phyloP scores from a whole-genome alignment of 1,139 yeast species.

The Geotrichum aggregatum region DNA sequence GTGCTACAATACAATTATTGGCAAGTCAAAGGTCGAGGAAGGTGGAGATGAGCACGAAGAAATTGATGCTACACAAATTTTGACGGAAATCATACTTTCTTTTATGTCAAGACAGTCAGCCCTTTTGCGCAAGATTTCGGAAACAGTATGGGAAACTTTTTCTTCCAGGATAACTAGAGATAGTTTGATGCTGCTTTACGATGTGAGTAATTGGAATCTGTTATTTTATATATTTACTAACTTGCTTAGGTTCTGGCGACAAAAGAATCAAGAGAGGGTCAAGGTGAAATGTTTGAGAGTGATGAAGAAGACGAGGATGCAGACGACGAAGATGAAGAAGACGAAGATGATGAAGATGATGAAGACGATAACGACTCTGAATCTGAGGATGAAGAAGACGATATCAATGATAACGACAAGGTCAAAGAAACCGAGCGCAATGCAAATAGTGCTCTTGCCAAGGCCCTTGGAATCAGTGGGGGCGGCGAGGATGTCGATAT shows the following conservation, averaged over 20 bases:
- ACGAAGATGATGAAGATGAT: slow-evolving; percentile 36
- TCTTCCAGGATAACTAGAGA: slow-evolving; percentile 46
- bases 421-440: slow-evolving; percentile 45
- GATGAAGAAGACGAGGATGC: slow-evolving; percentile 31
- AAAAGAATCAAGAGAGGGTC: slow-evolving; percentile 81
- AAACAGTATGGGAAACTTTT: slow-evolving; percentile 70
- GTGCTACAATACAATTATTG: slow-evolving; percentile 37
- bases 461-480: slow-evolving; percentile 59
- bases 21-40: slow-evolving; percentile 27
- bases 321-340: slow-evolving; percentile 39
- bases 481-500: slow-evolving; percentile 16
- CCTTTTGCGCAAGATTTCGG: slow-evolving; percentile 65
- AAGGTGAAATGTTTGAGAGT: slow-evolving; percentile 66
- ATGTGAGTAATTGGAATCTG: slow-evolving; percentile 36
- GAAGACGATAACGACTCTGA: slow-evolving; percentile 34
- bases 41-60: slow-evolving; percentile 37
- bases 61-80: slow-evolving; percentile 51
- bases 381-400: slow-evolving; percentile 30
- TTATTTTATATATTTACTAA: neutral
- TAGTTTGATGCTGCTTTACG: slow-evolving; percentile 57
- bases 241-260: slow-evolving; percentile 47
- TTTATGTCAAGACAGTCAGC: slow-evolving; percentile 70
- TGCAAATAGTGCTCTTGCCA: slow-evolving; percentile 68
- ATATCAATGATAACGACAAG: slow-evolving; percentile 22
- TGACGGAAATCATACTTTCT: slow-evolving; percentile 76